Evolutionary conservation across 768 basidiomycete genomes (phyloP).

Genomic region (Russula emetica): DNA sequence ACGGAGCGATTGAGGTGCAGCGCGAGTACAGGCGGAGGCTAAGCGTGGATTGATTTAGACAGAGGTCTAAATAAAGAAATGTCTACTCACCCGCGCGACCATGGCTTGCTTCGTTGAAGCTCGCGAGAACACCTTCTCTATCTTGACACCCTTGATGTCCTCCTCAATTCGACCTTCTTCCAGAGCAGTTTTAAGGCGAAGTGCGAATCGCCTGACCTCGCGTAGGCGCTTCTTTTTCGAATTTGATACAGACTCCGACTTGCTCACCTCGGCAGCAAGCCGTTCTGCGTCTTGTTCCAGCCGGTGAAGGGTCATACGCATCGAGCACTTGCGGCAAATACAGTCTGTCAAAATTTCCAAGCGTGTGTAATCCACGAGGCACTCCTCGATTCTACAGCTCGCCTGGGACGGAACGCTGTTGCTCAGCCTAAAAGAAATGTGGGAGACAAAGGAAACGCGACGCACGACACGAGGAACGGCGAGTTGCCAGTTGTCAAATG

Average conservation of each 20-base stretch:
- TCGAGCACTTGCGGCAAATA: conserved; percentile 86
- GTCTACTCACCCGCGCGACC: conserved; percentile 71
- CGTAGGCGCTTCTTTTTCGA: conserved; percentile 75
- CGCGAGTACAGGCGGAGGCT: conserved; percentile 83
- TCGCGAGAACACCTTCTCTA: conserved; percentile 71
- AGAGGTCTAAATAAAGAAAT: neutral
- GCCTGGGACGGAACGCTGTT: conserved; percentile 39
- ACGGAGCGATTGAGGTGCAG: conserved; percentile 91
- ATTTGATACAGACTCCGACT: conserved; percentile 46
- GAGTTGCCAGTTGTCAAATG: conserved; percentile 82
- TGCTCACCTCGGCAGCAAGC: conserved; percentile 38
- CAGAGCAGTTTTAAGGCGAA: conserved; percentile 56
- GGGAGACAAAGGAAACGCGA: conserved; percentile 43
- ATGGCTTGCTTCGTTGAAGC: conserved; percentile 88
- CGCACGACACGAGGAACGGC: conserved; percentile 54
- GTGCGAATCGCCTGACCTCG: conserved; percentile 64
- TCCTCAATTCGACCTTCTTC: conserved; percentile 78
- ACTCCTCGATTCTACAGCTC: conserved; percentile 71
- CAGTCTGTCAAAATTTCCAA: conserved; percentile 89
- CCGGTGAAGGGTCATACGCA: conserved; percentile 68
- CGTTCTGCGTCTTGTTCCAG: conserved; percentile 59
- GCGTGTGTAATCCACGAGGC: conserved; percentile 82
- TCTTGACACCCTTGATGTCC: conserved; percentile 71
- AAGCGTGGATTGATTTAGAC: conserved; percentile 1
- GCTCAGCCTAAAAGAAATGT: conserved; percentile 1